Percentiles rank a stretch among this genome's conserved stretches.
phyloP scores from a whole-genome alignment of 768 basidiomycete genomes.

The Termitomyces bulborhizus region DNA sequence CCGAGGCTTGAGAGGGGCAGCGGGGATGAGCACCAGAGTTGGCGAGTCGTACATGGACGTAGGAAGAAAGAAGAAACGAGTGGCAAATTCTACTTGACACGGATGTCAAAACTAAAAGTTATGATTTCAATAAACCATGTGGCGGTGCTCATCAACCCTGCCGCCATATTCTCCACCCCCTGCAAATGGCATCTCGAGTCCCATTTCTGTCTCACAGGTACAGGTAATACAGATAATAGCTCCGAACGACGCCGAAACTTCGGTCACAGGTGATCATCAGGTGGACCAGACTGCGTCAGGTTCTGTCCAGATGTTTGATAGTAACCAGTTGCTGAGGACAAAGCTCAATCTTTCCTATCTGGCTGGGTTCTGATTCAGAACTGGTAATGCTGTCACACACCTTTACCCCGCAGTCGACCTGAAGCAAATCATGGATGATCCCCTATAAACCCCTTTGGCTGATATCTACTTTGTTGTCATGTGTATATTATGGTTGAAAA shows the following conservation, averaged over 20 bases:
- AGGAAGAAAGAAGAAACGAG: constrained; percentile 6
- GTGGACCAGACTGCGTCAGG: no score
- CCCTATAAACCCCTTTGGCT: no score
- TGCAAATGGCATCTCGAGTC: background rate
- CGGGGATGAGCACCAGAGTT: constrained; percentile 30
- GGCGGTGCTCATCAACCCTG: background rate
- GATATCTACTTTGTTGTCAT: no score
- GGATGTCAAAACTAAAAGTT: no score
- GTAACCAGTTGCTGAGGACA: background rate
- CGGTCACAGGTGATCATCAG: background rate
- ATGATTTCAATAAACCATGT: background rate
- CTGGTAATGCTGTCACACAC: background rate
- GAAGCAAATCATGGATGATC: no score
- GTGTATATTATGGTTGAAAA: no score
- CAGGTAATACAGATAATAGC: background rate
- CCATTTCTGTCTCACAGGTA: background rate
- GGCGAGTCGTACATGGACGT: constrained; percentile 30
- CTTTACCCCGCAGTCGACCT: no score
- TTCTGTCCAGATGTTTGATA: no score
- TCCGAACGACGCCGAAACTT: background rate
- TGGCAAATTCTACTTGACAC: background rate
- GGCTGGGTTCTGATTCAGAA: background rate
- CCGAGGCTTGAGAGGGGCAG: constrained; percentile 25
- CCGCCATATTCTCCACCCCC: no score
- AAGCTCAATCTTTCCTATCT: background rate